Evolutionary conservation across 2,329 filamentous ascomycete species (phyloP), one percentile per base, ranked within the genome.

Genomic region (Penicillium polonicum): DNA sequence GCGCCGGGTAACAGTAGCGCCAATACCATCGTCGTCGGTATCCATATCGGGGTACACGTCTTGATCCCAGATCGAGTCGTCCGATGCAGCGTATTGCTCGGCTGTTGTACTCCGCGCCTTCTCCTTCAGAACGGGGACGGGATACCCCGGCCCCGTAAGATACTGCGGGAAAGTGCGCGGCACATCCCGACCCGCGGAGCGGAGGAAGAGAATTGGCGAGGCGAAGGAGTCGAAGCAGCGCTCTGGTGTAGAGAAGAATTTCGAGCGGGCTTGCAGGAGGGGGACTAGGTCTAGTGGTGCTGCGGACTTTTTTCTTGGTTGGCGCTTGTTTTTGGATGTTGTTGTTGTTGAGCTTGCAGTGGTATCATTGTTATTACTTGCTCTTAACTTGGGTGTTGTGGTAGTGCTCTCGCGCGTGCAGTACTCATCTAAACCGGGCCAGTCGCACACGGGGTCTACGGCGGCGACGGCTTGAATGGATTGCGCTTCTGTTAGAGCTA

Each of bases 141-240:
- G 72, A 52, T 75, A 70, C 3, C 67, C 69, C 1, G 71, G 65
- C 0, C 74, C 74, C 0, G 66, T 74, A 1, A 67, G 60, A 52
- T 76, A 76, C 17, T 61, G 56, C 2, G 74, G 74, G 43, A 74
- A 74, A 2, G 15, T 35, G 4, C 61, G 64, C 1, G 74, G 77
- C 5, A 73, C 73, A 43, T 77, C 74, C 50, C 72, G 70, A 0
- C 76, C 76, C 0, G 77, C 61, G 0, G 76, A 74, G 23, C 77
- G 73, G 9, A 79, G 70, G 48, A 79, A 77, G 7, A 79, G 60
- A 4, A 74, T 63, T 0, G 77, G 77, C 4, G 75, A 78, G 0
- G 77, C 76, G 55, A 79, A 79, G 0, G 75, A 61, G 57, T 79
- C 77, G 45, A 79, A 79, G 60, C 73, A 78, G 12, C 68, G 68